Evolutionary conservation across 805 yeast species (phyloP), one percentile per base, ranked within the genome.

Genomic region (Phaffomyces antillensis): DNA sequence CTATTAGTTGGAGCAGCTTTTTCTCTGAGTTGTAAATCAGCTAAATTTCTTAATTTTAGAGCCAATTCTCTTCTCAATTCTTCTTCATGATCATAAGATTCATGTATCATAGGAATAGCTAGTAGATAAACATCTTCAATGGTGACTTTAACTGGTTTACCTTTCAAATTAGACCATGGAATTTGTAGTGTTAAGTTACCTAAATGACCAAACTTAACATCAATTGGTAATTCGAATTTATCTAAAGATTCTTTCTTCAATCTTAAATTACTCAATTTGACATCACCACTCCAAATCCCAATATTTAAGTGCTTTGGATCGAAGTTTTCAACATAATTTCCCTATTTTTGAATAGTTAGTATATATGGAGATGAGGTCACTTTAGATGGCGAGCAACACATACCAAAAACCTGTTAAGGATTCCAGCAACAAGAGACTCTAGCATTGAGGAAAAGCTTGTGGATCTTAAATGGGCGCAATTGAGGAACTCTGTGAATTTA

Each of bases 281-380:
- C 98, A 69, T 93, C 98, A 33, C 99, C 99, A 56, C 89, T 79
- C 96, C 98, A 90, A 31, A 93, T 89, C 6, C 98, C 99, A 44
- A 93, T 90, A 55, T 93, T 90, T 57, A 93, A 69, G 59, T 93
- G 96, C 53, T 86, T 86, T 16, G 98, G 89, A 66, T 93, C 99
- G 63, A 93, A 93, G 65, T 95, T 86, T 66, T 95, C 96, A 40
- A 91, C 89, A 62, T 89, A 88, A 28, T 79, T 71, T 2, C 88
- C 88, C 55, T 61, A 25, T 15, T 7, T 1, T 7, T 25, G 39
- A 23, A n/a, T 20, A 24, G 44, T 46, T 43, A 42, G 33, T 37
- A 34, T 18, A 17, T 8, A 34, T 9, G 4, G 2, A 32, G 17
- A 32, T 37, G 10, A n/a, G 16, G 16, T 16, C 18, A 17, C 30